Evolutionary conservation across 108 stramenopile species (phyloP).

Genomic region (Cyclotella sp.): DNA sequence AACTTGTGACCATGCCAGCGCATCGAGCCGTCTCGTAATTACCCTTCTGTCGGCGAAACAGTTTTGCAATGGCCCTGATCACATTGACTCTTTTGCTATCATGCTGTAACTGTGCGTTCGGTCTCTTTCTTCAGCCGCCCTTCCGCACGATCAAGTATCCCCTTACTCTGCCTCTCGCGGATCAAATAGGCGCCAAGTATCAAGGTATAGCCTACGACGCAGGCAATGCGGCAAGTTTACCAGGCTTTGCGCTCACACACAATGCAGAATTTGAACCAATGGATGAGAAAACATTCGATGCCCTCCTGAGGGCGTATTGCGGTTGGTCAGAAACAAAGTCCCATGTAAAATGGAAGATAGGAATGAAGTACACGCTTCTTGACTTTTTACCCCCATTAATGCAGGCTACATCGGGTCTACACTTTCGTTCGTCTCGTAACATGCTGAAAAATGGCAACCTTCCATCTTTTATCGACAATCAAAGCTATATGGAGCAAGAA

Average conservation of each 20-base stretch:
- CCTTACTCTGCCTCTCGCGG: conserved; percentile 21
- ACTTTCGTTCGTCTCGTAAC: conserved; percentile 26
- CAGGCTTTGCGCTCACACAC: conserved; percentile 32
- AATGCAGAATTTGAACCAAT: conserved; percentile 26
- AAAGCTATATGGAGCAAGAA: conserved; percentile 24
- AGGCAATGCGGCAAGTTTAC: conserved; percentile 31
- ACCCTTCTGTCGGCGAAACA: no score
- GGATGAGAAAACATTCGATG: conserved; percentile 25
- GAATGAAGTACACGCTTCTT: conserved; percentile 8
- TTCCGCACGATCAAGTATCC: background rate
- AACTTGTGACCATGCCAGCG: no score
- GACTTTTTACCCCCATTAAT: conserved; percentile 52
- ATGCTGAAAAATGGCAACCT: conserved; percentile 15
- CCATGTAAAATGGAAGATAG: conserved; percentile 20
- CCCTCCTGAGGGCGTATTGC: conserved; percentile 23
- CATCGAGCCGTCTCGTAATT: no score
- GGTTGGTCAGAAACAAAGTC: conserved; percentile 46
- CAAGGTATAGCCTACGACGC: conserved; percentile 23
- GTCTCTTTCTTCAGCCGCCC: conserved; percentile 6
- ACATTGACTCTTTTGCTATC: no score
- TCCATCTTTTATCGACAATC: conserved; percentile 17
- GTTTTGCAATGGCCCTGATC: no score
- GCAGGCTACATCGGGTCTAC: conserved; percentile 35
- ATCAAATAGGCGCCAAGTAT: conserved; percentile 20
- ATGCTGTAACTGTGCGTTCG: background rate